phyloP scores from a whole-genome alignment of 257 asterid species.

The Solanum rostratum region DNA sequence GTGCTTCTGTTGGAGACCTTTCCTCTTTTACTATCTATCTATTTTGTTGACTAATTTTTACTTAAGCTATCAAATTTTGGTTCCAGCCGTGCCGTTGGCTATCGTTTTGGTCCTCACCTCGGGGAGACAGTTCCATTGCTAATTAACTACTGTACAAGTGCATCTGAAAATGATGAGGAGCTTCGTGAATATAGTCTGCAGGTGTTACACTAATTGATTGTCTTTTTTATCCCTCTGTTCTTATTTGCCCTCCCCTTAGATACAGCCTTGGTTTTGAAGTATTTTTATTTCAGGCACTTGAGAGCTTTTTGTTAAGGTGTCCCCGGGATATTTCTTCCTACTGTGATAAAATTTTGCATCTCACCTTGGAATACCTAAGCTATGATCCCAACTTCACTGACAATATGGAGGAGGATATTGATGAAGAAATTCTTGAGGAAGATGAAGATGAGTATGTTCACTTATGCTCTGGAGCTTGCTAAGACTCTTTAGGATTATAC shows the following conservation, averaged over 20 bases:
- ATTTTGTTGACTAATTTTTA: background rate
- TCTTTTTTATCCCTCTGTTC: background rate
- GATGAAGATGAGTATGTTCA: slow-evolving; percentile 92
- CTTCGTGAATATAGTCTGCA: slow-evolving; percentile 97
- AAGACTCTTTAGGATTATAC: background rate
- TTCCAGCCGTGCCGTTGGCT: slow-evolving; percentile 94
- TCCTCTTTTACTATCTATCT: background rate
- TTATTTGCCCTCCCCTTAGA: background rate
- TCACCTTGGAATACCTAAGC: slow-evolving; percentile 77
- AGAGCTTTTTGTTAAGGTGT: slow-evolving; percentile 91
- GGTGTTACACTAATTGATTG: slow-evolving; percentile 28
- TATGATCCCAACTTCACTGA: slow-evolving; percentile 98
- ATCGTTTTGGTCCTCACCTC: slow-evolving; percentile 97
- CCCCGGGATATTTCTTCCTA: slow-evolving; percentile 81
- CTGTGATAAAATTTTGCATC: slow-evolving; percentile 74
- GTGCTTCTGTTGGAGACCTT: background rate
- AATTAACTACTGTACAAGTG: slow-evolving; percentile 75
- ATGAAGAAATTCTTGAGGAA: slow-evolving; percentile 72
- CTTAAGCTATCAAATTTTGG: background rate
- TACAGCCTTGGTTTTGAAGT: background rate
- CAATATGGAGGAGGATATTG: slow-evolving; percentile 96
- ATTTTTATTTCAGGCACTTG: slow-evolving; percentile 60
- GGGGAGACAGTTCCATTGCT: slow-evolving; percentile 89
- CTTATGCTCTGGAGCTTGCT: slow-evolving; percentile 5
- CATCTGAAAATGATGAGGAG: slow-evolving; percentile 98